Evolutionary conservation across 257 asterid genomes (phyloP).

Genomic region (Fraxinus quadrangulata): DNA sequence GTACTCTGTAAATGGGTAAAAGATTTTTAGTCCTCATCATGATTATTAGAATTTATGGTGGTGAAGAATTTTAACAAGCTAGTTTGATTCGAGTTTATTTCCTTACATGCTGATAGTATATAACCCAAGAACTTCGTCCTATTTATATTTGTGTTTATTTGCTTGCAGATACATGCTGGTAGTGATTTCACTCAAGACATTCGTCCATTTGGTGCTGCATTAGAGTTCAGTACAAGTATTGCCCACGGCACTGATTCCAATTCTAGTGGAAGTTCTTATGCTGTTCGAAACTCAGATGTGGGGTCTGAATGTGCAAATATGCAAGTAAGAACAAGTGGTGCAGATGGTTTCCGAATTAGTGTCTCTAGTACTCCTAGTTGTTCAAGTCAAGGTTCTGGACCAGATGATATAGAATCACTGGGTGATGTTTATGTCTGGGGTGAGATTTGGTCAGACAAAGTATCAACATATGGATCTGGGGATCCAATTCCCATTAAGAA

Average conservation of each 20-base stretch:
- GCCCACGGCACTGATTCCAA: conserved; percentile 49
- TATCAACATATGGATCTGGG: conserved; percentile 52
- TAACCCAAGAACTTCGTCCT: conserved; percentile 40
- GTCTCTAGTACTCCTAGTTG: conserved; percentile 94
- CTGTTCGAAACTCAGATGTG: conserved; percentile 66
- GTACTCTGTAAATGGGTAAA: neutral
- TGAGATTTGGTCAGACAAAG: conserved; percentile 78
- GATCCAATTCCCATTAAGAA: conserved; percentile 52
- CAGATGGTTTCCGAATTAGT: conserved; percentile 90
- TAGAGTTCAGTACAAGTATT: conserved; percentile 57
- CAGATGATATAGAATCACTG: conserved; percentile 87
- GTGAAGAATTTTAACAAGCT: neutral
- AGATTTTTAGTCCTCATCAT: neutral
- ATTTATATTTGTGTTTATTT: conserved; percentile 9
- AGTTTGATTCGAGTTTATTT: neutral
- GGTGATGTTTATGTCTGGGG: conserved; percentile 99
- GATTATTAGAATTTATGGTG: neutral
- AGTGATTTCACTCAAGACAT: conserved; percentile 45
- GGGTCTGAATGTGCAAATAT: conserved; percentile 69
- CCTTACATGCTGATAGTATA: conserved; percentile 43
- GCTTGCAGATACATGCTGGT: conserved; percentile 57
- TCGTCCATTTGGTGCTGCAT: conserved; percentile 45
- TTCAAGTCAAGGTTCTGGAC: conserved; percentile 84
- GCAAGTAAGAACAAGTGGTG: conserved; percentile 79
- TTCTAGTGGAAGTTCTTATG: conserved; percentile 35